phyloP scores from a whole-genome alignment of 352 stramenopile species.

The Phytophthora pseudosyringae region DNA sequence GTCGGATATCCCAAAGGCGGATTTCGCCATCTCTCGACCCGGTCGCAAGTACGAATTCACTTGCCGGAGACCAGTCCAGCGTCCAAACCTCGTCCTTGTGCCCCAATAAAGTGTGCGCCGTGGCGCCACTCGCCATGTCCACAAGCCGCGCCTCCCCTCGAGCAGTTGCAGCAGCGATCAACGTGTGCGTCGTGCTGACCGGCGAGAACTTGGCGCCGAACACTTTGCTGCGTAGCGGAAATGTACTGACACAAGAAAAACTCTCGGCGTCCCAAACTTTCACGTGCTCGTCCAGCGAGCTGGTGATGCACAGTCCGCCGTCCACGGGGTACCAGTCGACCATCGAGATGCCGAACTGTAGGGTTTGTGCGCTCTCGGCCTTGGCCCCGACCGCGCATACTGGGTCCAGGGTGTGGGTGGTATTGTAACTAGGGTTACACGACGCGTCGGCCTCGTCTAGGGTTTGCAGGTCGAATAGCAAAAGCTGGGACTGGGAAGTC shows the following conservation, averaged over 20 bases:
- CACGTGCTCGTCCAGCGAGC: constrained; percentile 70
- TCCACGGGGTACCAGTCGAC: constrained; percentile 92
- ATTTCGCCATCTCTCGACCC: constrained; percentile 70
- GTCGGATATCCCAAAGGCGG: constrained; percentile 88
- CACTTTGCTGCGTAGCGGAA: constrained; percentile 69
- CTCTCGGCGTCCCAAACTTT: constrained; percentile 82
- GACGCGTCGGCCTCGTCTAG: constrained; percentile 45
- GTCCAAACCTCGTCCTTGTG: constrained; percentile 83
- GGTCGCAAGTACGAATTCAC: constrained; percentile 77
- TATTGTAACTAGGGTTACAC: constrained; percentile 36
- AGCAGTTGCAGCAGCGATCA: constrained; percentile 74
- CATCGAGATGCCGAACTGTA: constrained; percentile 72
- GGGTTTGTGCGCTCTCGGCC: constrained; percentile 1
- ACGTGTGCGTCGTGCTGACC: constrained; percentile 53
- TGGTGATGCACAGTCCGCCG: constrained; percentile 79
- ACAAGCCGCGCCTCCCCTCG: constrained; percentile 76
- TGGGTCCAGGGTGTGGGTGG: constrained; percentile 38
- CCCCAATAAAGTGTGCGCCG: constrained; percentile 73
- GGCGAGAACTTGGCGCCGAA: constrained; percentile 73
- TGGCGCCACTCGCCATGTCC: constrained; percentile 70
- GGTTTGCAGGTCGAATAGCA: constrained; percentile 65
- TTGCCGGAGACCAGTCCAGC: constrained; percentile 72
- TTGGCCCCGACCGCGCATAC: constrained; percentile 30
- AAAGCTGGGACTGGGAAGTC: constrained; percentile 59
- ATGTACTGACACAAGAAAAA: constrained; percentile 69